Evolutionary conservation across 352 stramenopile species (phyloP), one percentile per base, ranked within the genome.

Genomic region (Achlya hypogyna): DNA sequence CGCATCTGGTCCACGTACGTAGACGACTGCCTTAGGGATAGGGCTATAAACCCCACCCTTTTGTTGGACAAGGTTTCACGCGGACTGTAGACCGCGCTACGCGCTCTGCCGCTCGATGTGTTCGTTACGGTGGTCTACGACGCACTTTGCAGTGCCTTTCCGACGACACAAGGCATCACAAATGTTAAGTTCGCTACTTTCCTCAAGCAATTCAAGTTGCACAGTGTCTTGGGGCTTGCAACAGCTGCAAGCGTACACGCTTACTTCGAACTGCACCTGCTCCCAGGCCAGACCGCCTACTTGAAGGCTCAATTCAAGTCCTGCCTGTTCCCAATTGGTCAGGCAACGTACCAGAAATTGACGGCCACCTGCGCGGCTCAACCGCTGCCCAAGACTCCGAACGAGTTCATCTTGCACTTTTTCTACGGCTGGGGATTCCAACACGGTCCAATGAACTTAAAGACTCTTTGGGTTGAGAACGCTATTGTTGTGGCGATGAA

Each of bases 61-160:
- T 6, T 42, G 6, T 42, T 42, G 6, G 34, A 16, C 1, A 62
- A 23, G 16, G 9, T 47, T 10, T 20, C 31, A 28, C 52, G n/a
- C n/a, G 35, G 8, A 51, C 10, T 10, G 18, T 64, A 64, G 54
- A 10, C 23, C 2, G 32, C 45, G 22, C 14, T 64, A 12, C 54
- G 35, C 8, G 20, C 54, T 10, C 23, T 64, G 0, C 20, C 54
- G 22, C 31, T 52, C 54, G 54, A 64, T 18, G 27, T 35, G n/a
- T 64, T 49, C 47, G 54, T 64, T 10, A 38, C 32, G 10, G 27
- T 53, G 32, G 35, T 64, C 5, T 64, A 64, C 40, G 54, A 64
- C 35, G 31, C 22, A 0, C n/a, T 64, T 18, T 52, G 54, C 22
- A 64, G 2, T 12, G 25, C 54, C 12, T 64, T 64, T 51, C 54